Evolutionary conservation across 305 asterid genomes (phyloP).

Genomic region (Plantago coronopus): DNA sequence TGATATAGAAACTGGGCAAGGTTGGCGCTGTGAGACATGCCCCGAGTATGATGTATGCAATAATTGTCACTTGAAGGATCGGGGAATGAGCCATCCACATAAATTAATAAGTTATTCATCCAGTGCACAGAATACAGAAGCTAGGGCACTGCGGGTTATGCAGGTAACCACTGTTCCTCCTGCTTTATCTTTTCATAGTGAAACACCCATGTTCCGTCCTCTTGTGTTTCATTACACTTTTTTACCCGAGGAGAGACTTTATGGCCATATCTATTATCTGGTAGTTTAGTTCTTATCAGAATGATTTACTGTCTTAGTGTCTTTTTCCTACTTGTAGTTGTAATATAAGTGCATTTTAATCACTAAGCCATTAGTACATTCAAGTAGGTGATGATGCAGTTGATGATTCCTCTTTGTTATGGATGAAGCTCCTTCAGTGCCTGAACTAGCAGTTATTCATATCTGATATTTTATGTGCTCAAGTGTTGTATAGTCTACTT

Average conservation of each 20-base stretch:
- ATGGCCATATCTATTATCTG: neutral
- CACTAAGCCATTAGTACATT: neutral
- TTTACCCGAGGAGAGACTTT: neutral
- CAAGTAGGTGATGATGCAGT: neutral
- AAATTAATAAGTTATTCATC: conserved; percentile 84
- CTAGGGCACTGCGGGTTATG: conserved; percentile 75
- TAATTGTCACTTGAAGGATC: conserved; percentile 75
- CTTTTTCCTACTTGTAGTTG: neutral
- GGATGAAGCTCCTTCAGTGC: neutral
- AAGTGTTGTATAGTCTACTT: neutral
- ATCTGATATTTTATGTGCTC: neutral
- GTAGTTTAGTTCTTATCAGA: neutral
- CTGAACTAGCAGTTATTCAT: conserved; percentile 12
- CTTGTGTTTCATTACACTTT: neutral
- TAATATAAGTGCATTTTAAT: neutral
- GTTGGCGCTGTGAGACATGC: conserved; percentile 98
- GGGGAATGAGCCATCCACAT: conserved; percentile 89
- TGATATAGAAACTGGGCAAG: conserved; percentile 96
- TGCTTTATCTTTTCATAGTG: neutral
- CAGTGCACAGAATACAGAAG: conserved; percentile 94
- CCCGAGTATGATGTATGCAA: conserved; percentile 95
- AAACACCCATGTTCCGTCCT: neutral
- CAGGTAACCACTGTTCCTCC: conserved; percentile 53
- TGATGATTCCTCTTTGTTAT: neutral
- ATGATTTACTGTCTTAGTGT: neutral